Conservation (phyloP, 305 asterid genomes). For the Solanum hybrid region DNA sequence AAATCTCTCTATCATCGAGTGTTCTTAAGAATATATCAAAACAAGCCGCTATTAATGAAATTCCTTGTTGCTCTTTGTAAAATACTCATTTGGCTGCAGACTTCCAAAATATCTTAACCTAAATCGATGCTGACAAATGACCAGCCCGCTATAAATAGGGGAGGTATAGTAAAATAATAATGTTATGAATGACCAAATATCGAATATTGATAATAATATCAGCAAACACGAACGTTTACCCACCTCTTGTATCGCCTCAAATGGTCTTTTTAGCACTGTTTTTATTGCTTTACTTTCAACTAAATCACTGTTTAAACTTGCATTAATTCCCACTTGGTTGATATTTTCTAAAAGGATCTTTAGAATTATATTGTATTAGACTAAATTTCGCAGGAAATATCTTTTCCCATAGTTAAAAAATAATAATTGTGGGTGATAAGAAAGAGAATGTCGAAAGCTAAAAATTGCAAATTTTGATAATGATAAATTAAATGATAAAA, state of each 20-base stretch:
- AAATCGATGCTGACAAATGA: background rate
- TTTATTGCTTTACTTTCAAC: background rate
- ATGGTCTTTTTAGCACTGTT: background rate
- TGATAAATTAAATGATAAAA: background rate
- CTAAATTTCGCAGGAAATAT: background rate
- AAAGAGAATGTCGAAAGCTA: background rate
- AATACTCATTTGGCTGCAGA: background rate
- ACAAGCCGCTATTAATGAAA: background rate
- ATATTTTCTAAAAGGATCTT: background rate
- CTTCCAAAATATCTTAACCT: too few species aligned
- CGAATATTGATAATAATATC: too few species aligned
- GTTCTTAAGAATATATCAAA: too few species aligned
- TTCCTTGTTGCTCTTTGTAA: background rate
- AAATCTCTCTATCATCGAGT: background rate
- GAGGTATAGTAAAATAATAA: too few species aligned
- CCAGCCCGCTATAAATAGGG: accelerated
- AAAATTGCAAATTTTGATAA: background rate
- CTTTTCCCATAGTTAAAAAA: background rate
- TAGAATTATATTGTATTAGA: background rate
- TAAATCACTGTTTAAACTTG: background rate
- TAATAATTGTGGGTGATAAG: background rate
- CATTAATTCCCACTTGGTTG: background rate
- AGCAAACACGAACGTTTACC: background rate
- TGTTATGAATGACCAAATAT: background rate
- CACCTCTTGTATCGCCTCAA: background rate